Evolutionary conservation across 257 asterid species (phyloP), one percentile per base, ranked within the genome.

Genomic region (Plectranthus barbatus): DNA sequence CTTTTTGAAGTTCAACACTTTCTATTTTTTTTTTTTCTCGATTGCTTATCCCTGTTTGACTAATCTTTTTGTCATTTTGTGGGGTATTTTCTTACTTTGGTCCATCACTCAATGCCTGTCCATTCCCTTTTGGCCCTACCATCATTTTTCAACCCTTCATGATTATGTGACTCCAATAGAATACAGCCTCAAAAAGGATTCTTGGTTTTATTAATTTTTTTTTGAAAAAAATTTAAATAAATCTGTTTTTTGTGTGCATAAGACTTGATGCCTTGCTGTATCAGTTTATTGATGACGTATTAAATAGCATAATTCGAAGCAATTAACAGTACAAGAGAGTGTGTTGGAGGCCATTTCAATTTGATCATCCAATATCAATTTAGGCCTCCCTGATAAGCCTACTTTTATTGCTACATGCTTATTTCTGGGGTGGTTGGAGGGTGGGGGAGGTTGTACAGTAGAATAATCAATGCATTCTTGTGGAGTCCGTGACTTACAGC

Each of bases 401-500:
- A 62, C 63, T 50, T 73, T 75, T 20, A 73, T 41, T 75, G 74
- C 64, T 55, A 64, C 51, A 55, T 47, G 50, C 62, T 67, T 69
- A 24, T 67, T 73, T 70, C 42, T 56, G 53, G 74, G 67, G 60
- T 60, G 26, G 69, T 70, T 17, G 29, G 29, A 4, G 21, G 47
- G 40, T 6, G 20, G 60, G 37, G 53, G 37, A 18, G 59, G 51
- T 19, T 61, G 12, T 42, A 58, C 64, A n/a, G 26, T 56, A 62
- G 59, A 9, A 58, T 17, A 65, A 72, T 77, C 50, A 74, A 68
- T 77, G 81, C 77, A 61, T 55, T 76, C 69, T 80, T 72, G 61
- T 79, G 86, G 58, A 77, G 80, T 77, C 95, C 93, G 93, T 87
- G 93, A 87, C 74, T 66, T 37, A 53, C 45, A 79, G 79, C 90